Base-by-base conservation (phyloP, 257 asterid species). In the Perilla frutescens region DNA sequence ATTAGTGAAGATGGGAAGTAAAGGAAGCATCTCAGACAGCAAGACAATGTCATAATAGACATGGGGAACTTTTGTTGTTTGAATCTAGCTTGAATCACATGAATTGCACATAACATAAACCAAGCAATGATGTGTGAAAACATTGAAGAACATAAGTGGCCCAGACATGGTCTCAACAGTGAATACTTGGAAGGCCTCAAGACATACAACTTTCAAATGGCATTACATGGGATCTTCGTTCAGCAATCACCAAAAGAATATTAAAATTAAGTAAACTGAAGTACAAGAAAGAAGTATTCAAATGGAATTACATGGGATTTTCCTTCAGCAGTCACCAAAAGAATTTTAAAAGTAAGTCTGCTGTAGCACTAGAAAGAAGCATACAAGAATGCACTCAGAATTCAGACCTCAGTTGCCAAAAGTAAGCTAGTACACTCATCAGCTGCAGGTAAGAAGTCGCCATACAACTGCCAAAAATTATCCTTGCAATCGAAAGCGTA, bases 401-500 rank as follows among this genome's bases (percentile, higher is more conserved):
- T 75, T 72, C 95, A 66, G 50, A 94, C 98, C 99, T 94, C 98
- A 29, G 89, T 87, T 70, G 99, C 99, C 15, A 90, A 94, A 88
- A 94, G 97, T 67, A 91, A 87, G 89, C 93, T 94, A 67, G 93
- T 85, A 79, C 96, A 90, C 77, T 94, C 99, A 76, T 88, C 96
- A 50, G 88, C 86, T 79, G 87, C 74, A 59, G 99, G 99, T 80
- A 91, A 88, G 79, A 91, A 94, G 84, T 94, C 98, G 66, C 98
- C 96, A 80, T 91, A 94, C 51, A 94, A 87, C 87, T 88, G 96
- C 99, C 97, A 94, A 84, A 94, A 94, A 73, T 90, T 94, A 73
- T 85, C 97, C 77, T 86, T 88, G 96, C 97, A 89, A 87, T 94
- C 99, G 79, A 94, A 86, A 48, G 98, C 89, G 39, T 88, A 83